phyloP scores from a whole-genome alignment of 2,329 filamentous ascomycete species.

The Tolypocladium ovalisporum region DNA sequence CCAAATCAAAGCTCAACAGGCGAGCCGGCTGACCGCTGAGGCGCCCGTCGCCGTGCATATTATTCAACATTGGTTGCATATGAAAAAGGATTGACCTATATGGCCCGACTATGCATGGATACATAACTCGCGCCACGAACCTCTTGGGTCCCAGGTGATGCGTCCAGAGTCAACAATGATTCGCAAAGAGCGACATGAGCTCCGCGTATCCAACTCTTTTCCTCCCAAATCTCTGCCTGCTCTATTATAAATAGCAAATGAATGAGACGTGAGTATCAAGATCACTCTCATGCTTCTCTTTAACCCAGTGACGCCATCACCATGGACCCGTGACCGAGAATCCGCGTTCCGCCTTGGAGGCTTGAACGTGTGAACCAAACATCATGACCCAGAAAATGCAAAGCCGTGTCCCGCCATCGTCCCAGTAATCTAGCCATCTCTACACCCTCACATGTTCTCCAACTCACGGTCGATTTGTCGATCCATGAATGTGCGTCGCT shows the following conservation, averaged over 20 bases:
- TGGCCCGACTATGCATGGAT: background rate
- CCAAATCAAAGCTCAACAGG: background rate
- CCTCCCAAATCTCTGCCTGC: background rate
- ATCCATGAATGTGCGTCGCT: conserved; percentile 83
- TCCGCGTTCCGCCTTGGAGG: background rate
- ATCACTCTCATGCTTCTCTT: background rate
- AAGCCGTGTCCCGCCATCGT: background rate
- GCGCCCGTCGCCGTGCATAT: background rate
- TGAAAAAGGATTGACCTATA: background rate
- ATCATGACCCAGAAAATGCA: background rate
- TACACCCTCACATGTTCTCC: conserved; percentile 65
- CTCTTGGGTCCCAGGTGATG: background rate
- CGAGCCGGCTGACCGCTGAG: background rate
- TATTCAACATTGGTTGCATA: background rate
- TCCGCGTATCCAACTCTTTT: background rate
- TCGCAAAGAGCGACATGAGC: background rate
- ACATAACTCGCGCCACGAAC: background rate
- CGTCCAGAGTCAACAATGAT: background rate
- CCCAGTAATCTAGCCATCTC: background rate
- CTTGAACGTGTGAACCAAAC: background rate
- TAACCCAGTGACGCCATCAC: background rate
- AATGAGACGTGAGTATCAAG: background rate
- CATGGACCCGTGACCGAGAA: background rate
- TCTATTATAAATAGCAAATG: background rate
- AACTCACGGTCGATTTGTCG: conserved; percentile 87